phyloP scores from a whole-genome alignment of 75 land plant genomes.

The Pseudotsuga menziesii region DNA sequence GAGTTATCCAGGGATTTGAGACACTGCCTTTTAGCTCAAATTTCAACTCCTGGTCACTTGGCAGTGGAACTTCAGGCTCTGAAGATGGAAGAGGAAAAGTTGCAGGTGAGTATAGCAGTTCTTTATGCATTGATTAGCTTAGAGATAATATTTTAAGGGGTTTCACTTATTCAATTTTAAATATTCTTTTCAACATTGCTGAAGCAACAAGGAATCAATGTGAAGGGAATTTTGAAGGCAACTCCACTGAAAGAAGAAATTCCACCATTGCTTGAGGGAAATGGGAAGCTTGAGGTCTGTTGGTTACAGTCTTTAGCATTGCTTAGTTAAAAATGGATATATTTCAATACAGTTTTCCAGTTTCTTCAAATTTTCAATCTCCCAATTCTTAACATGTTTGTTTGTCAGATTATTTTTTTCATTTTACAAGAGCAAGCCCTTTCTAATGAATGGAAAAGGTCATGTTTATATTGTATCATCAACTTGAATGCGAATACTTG shows the following conservation, averaged over 20 bases:
- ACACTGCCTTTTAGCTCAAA: slow-evolving; percentile 42
- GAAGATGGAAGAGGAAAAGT: slow-evolving; percentile 59
- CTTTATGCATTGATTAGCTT: no score
- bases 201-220: slow-evolving; percentile 91
- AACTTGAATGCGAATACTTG: neutral
- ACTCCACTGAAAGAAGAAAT: slow-evolving; percentile 69
- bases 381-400: neutral
- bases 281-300: slow-evolving; percentile 80
- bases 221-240: slow-evolving; percentile 69
- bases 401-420: neutral
- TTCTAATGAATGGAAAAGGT: neutral
- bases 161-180: no score
- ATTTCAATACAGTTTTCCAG: neutral
- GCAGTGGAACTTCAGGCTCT: slow-evolving; percentile 21
- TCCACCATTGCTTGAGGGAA: slow-evolving; percentile 70
- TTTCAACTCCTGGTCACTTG: slow-evolving; percentile 50
- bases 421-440: no score
- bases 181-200: slow-evolving; percentile 54
- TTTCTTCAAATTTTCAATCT: neutral
- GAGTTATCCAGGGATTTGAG: slow-evolving; percentile 62
- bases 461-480: neutral
- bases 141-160: no score
- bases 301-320: neutral
- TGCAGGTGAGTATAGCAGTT: slow-evolving; percentile 39
- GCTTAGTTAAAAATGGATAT: no score